Conservation (phyloP, 1,284 basidiomycete genomes). For the Meripilus lineatus region DNA sequence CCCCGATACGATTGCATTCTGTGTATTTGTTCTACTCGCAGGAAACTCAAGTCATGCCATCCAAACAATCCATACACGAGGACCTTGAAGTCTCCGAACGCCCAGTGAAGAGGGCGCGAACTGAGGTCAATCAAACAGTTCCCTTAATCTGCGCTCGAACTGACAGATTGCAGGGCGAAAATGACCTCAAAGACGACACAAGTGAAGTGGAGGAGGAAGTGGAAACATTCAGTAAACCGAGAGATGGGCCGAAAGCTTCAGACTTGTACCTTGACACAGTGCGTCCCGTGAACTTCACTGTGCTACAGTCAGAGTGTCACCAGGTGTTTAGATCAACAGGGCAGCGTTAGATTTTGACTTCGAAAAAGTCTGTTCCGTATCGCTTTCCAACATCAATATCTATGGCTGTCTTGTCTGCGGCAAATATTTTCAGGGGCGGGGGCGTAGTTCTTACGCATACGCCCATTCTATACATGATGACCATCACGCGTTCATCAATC, state of each 20-base stretch:
- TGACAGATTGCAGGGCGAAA: neutral
- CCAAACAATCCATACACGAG: too few relatives aligned
- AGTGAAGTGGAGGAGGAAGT: constrained; percentile 49
- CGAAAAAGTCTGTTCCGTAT: constrained; percentile 97
- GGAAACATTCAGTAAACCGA: too few relatives aligned
- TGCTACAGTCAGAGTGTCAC: neutral
- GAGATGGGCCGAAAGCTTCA: too few relatives aligned
- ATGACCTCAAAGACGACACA: constrained; percentile 13
- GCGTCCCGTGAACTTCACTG: constrained; percentile 21
- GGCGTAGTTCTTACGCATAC: constrained; percentile 91
- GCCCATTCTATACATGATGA: constrained; percentile 97
- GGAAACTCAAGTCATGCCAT: too few relatives aligned
- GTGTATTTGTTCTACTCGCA: too few relatives aligned
- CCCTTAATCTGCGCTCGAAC: neutral
- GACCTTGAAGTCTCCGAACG: constrained; percentile 16
- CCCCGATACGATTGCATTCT: too few relatives aligned
- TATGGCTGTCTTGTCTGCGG: constrained; percentile 98
- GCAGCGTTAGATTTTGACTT: constrained; percentile 96
- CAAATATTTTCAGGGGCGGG: constrained; percentile 98
- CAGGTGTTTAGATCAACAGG: constrained; percentile 66
- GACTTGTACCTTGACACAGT: constrained; percentile 97
- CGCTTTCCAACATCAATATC: constrained; percentile 93
- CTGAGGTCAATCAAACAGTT: constrained; percentile 10
- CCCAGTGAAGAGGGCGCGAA: constrained; percentile 21
- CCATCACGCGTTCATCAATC: constrained; percentile 97